These are phyloP conservation scores for Cercospora nicotianae DNA, from an alignment of 2,329 filamentous ascomycete species.

Conservation along the genomic window DNA sequence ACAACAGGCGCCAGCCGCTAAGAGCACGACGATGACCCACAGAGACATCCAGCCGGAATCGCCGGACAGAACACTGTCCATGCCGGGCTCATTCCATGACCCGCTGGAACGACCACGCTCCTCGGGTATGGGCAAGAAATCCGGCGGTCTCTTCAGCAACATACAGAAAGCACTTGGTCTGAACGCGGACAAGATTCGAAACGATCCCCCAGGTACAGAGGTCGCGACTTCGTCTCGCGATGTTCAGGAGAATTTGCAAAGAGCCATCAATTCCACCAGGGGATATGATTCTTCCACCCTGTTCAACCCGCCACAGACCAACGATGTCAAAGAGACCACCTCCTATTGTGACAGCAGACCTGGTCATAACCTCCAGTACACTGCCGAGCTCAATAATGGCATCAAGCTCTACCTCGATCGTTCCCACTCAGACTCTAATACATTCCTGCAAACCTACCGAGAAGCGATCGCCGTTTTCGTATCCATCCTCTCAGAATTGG, in stretches of 20 bases:
- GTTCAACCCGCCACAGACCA: constrained; percentile 71
- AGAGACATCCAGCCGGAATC: constrained; percentile 24
- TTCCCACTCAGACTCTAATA: constrained; percentile 50
- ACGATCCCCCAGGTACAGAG: constrained; percentile 34
- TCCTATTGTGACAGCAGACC: constrained; percentile 82
- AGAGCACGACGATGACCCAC: constrained; percentile 2
- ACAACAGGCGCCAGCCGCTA: constrained; percentile 23
- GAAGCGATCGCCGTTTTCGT: constrained; percentile 68
- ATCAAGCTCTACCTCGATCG: constrained; percentile 73
- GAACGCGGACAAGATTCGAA: constrained; percentile 41
- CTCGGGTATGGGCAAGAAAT: constrained; percentile 41
- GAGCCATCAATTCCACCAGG: constrained; percentile 75
- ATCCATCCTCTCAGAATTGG: constrained; percentile 66
- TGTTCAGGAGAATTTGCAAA: constrained; percentile 69
- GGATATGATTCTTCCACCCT: constrained; percentile 71
- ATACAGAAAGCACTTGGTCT: constrained; percentile 58
- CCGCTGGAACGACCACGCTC: constrained; percentile 54
- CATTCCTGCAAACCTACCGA: constrained; percentile 64
- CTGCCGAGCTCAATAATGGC: constrained; percentile 67
- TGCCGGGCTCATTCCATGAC: constrained; percentile 73
- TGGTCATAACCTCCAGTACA: constrained; percentile 69
- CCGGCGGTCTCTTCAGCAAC: constrained; percentile 64
- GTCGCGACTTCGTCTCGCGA: constrained; percentile 46
- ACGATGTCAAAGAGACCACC: constrained; percentile 71
- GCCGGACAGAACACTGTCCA: constrained; percentile 45